A percentile compares a stretch with the other conserved stretches of the same genome.
Evolutionary conservation across 345 rosid species (phyloP).

Genomic region (Trapa incisa): DNA sequence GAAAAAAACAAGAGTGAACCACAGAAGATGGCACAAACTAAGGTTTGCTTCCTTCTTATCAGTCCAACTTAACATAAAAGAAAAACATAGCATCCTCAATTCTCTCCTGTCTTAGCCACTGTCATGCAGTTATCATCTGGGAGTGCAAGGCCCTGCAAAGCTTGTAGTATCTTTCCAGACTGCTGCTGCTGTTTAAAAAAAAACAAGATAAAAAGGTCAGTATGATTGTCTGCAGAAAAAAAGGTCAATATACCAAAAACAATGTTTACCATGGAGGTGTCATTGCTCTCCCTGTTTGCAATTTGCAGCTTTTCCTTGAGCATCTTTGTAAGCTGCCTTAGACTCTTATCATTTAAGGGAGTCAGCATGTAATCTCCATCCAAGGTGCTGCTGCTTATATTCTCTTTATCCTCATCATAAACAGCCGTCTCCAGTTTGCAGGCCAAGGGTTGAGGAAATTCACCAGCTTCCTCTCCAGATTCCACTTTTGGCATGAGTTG

Average conservation of each 20-base stretch:
- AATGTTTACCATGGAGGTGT: neutral
- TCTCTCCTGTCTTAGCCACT: neutral
- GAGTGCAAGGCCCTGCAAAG: constrained; percentile 1
- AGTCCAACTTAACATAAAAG: no score
- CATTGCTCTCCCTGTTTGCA: neutral
- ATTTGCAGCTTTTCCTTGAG: constrained; percentile 8
- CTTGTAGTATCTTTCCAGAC: neutral
- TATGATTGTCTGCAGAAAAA: neutral
- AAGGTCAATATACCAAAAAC: no score
- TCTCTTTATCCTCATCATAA: constrained; percentile 3
- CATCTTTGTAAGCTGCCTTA: constrained; percentile 12
- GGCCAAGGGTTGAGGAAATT: constrained; percentile 10
- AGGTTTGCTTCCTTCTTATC: neutral
- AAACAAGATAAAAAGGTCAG: neutral
- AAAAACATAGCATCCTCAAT: neutral
- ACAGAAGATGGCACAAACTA: neutral
- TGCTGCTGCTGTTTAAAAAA: neutral
- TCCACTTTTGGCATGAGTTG: constrained; percentile 12
- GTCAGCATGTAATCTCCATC: neutral
- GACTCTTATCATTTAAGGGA: constrained; percentile 10
- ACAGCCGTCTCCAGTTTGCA: constrained; percentile 1
- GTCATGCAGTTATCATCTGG: neutral
- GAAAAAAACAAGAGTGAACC: neutral
- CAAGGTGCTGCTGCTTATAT: neutral
- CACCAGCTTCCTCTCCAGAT: neutral